Base-by-base conservation (phyloP, 495 filamentous ascomycete genomes). In the Xylaria grammica region DNA sequence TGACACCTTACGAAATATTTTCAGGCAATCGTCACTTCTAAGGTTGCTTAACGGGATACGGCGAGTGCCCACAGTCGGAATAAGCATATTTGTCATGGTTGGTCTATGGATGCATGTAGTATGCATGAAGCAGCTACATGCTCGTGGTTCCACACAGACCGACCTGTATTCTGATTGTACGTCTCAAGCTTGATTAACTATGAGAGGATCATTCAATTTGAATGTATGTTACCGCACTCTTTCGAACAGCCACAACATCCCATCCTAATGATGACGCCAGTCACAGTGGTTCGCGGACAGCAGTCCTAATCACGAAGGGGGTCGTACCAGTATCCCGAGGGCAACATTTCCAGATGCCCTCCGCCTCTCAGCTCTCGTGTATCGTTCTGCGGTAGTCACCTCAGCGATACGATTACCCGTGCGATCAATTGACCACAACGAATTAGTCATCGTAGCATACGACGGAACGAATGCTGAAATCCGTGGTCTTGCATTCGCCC, bases 361-460 rank as follows among this genome's bases (percentile, higher is more conserved):
- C 29, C 10, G 40, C 29, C 40, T 59, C 42, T 10, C 38, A 45
- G 7, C 15, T 44, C n/a, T 17, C 20, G 10, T 58, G 17, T 32
- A 9, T 5, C 29, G 56, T 42, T 42, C 46, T 22, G 34, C 36
- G 27, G 1, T 17, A 20, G 50, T 32, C 22, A 20, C 19, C 30
- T n/a, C 22, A 22, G 4, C 56, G 17, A 45, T 19, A 20, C 26
- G 40, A 42, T 44, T 38, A 32, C 19, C n/a, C 26, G 42, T 32
- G 27, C 34, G 13, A 20, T 6, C 24, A 26, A 11, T 46, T 17
- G 19, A 29, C 42, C 44, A 30, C 46, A n/a, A 15, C 34, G 19
- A 19, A 40, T 63, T 38, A 63, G 0, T 26, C 26, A 55, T 65
- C 63, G n/a, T 42, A 60, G 36, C 63, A 65, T n/a, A 60, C 63